Conservation (phyloP, 179 eudicot species). For the Beta macrorhiza region DNA sequence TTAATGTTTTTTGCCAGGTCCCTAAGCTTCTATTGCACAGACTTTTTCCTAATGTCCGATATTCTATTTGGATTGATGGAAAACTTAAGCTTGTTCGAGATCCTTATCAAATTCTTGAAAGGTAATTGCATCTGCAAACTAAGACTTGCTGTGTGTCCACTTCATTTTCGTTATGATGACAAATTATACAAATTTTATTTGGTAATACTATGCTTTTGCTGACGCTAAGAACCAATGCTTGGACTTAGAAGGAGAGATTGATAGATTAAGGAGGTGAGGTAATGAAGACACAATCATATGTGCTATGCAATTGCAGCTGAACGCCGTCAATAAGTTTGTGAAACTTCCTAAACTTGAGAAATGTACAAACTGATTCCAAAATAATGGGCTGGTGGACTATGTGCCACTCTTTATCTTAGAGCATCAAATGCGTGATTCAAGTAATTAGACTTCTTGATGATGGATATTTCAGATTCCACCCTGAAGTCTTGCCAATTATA, state of each 20-base stretch:
- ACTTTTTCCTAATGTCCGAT: constrained; percentile 73
- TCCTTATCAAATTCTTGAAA: constrained; percentile 82
- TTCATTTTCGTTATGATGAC: neutral
- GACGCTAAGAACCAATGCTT: neutral
- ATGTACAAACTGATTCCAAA: neutral
- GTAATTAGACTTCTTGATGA: neutral
- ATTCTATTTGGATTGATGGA: constrained; percentile 89
- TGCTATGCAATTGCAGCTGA: neutral
- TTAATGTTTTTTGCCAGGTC: constrained; percentile 46
- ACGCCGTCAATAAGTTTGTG: no score
- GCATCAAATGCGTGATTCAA: neutral
- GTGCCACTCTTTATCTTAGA: neutral
- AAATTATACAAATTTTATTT: neutral
- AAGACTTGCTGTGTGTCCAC: constrained; percentile 13
- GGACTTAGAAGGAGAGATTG: neutral
- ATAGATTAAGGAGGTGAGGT: neutral
- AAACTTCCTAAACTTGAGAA: neutral
- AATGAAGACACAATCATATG: neutral
- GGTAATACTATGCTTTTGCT: neutral
- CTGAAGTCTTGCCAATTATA: neutral
- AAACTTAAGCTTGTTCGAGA: constrained; percentile 87
- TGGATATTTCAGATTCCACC: neutral
- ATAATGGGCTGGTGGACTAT: neutral
- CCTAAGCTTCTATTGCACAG: constrained; percentile 85
- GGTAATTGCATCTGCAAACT: constrained; percentile 40